A percentile compares a stretch with the other conserved stretches of the same genome.
phyloP scores from a whole-genome alignment of 345 rosid species.

The Citrus sinensis region DNA sequence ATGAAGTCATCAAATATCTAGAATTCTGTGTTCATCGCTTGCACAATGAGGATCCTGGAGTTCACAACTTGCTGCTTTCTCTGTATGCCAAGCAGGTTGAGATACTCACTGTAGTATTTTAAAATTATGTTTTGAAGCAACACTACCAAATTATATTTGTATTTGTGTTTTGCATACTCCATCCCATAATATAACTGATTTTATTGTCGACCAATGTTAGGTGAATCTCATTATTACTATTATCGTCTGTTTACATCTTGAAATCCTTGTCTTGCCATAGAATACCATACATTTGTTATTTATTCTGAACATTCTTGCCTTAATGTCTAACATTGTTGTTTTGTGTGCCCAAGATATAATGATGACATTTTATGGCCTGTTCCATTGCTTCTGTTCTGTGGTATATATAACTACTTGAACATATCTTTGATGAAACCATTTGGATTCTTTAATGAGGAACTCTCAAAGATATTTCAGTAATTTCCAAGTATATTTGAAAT shows the following conservation, averaged over 20 bases:
- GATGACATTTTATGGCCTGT: background rate
- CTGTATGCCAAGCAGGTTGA: slow-evolving; percentile 94
- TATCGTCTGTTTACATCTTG: background rate
- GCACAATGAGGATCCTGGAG: slow-evolving; percentile 96
- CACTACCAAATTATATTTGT: background rate
- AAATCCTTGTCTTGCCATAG: background rate
- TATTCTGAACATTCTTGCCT: background rate
- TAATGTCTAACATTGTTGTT: background rate
- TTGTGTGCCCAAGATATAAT: background rate
- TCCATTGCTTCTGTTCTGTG: background rate
- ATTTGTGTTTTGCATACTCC: background rate
- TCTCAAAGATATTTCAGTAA: background rate
- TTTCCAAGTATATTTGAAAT: background rate
- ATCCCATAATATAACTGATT: background rate
- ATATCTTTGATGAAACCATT: background rate
- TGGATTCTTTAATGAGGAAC: background rate
- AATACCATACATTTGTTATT: background rate
- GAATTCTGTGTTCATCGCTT: slow-evolving; percentile 86
- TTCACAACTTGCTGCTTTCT: slow-evolving; percentile 92
- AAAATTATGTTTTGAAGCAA: background rate
- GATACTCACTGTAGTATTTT: slow-evolving; percentile 15
- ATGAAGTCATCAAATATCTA: slow-evolving; percentile 93
- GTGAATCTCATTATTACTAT: background rate
- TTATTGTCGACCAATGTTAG: background rate
- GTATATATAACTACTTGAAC: background rate